These are phyloP conservation scores for Endoconidiophora polonica DNA, from an alignment of 2,329 filamentous ascomycete genomes.

Conservation along the genomic window DNA sequence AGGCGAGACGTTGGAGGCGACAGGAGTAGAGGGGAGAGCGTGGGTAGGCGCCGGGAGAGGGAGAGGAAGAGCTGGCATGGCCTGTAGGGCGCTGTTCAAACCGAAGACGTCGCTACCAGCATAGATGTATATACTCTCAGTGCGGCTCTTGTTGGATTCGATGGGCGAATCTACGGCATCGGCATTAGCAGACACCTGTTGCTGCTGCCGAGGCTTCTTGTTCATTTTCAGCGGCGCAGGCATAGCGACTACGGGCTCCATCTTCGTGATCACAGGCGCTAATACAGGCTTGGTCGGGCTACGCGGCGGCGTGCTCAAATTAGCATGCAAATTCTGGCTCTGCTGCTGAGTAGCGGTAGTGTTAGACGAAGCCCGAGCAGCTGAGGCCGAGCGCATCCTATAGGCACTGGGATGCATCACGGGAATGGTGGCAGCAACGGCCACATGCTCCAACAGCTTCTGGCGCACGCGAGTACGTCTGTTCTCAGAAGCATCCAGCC, in stretches of 20 bases:
- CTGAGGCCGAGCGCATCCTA: too few species aligned
- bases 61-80: neutral
- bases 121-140: conserved; percentile 53
- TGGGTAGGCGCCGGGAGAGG: conserved; percentile 31
- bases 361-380: conserved; percentile 14
- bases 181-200: conserved; percentile 13
- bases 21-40: conserved; percentile 15
- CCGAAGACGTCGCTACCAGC: conserved; percentile 51
- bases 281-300: conserved; percentile 34
- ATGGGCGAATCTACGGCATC: neutral
- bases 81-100: conserved; percentile 48
- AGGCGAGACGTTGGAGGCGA: neutral
- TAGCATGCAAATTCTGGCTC: conserved; percentile 25
- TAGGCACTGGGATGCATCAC: conserved; percentile 16
- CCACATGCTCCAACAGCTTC: conserved; percentile 68
- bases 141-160: conserved; percentile 22
- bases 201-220: conserved; percentile 15
- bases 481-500: conserved; percentile 69
- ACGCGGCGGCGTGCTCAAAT: conserved; percentile 39
- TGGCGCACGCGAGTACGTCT: conserved; percentile 57
- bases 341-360: conserved; percentile 25
- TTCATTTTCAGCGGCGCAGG: conserved; percentile 20
- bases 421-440: conserved; percentile 46
- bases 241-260: conserved; percentile 32
- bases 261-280: conserved; percentile 30